These are phyloP conservation scores for Candida maris DNA, from an alignment of 805 yeast species.

Conservation along the genomic window DNA sequence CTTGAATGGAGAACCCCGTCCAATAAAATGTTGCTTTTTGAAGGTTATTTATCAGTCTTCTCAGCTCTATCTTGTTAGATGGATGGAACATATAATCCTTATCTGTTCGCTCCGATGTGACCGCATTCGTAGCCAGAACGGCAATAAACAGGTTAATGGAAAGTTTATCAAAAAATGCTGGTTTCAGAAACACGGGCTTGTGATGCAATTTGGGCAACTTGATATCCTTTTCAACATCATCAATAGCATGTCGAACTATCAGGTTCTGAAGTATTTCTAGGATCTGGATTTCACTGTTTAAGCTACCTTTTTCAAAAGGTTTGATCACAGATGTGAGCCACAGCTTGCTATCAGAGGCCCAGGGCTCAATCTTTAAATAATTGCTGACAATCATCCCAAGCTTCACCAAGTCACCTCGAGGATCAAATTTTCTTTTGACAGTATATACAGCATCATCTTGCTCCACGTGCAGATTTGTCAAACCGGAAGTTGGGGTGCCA, in stretches of 20 bases:
- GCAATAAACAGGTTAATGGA: constrained; percentile 63
- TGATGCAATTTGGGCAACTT: constrained; percentile 57
- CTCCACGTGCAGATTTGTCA: constrained; percentile 52
- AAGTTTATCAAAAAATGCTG: constrained; percentile 58
- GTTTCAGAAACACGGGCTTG: constrained; percentile 53
- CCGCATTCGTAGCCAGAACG: constrained; percentile 68
- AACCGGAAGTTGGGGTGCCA: constrained; percentile 73
- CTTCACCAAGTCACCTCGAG: constrained; percentile 48
- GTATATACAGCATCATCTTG: constrained; percentile 37
- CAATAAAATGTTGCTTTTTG: constrained; percentile 70
- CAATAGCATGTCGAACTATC: constrained; percentile 53
- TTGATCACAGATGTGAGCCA: constrained; percentile 47
- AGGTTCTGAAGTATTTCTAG: constrained; percentile 41
- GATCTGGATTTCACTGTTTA: constrained; percentile 41
- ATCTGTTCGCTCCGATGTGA: constrained; percentile 64
- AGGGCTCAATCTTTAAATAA: constrained; percentile 58
- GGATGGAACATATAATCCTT: constrained; percentile 71
- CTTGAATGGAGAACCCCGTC: constrained; percentile 66
- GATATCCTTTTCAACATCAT: constrained; percentile 53
- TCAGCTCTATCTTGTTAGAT: constrained; percentile 47
- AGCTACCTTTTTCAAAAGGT: constrained; percentile 41
- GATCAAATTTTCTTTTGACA: constrained; percentile 48
- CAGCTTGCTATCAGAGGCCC: constrained; percentile 41
- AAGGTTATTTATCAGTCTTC: constrained; percentile 55
- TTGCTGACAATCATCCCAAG: constrained; percentile 51